Evolutionary conservation across 305 asterid genomes (phyloP), one percentile per base, ranked within the genome.

Genomic region (Ilex paraguariensis): DNA sequence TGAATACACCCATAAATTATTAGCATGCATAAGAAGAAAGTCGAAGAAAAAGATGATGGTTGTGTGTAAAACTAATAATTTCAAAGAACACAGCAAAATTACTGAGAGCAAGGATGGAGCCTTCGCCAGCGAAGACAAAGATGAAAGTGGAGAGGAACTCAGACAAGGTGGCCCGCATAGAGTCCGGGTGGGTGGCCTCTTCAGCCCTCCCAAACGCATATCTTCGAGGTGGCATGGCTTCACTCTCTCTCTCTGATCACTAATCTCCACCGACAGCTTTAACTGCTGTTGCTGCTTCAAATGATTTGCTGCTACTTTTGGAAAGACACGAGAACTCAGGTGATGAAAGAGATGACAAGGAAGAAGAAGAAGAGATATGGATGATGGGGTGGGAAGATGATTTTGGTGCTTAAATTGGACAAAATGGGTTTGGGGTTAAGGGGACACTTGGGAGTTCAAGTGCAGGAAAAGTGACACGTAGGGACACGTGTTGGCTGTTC

Each of bases 171-270:
- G 95, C 96, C 58, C 87, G 68, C 30, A 80, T 72, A n/a, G 93
- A 86, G 66, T 86, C 95, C 0, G 95, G 95, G 54, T 86, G 96
- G 46, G 88, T 89, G 72, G 95, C 95, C 59, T 89, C 96, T 56
- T 87, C 97, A 0, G 87, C 87, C 70, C 89, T 77, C 11, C 93
- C 93, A 30, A 86, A 86, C 3, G 85, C 86, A 65, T 87, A 86
- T 57, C 86, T 77, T 9, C 97, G 90, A 53, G 88, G 66, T 59
- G 69, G 66, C 72, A 69, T 67, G 33, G 57, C 56, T 2, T 8
- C 28, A 1, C 28, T 21, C 28, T 21, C 28, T 21, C 28, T 21
- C 28, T 21, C 2, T 21, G 28, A 21, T 21, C 2, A 21, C 28
- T 21, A 21, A 1, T 21, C 2, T 21, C 28, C 2, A 21, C 28